Evolutionary conservation across 208 protist genomes (phyloP), one percentile per base, ranked within the genome.

Genomic region (Porcisia deanei): DNA sequence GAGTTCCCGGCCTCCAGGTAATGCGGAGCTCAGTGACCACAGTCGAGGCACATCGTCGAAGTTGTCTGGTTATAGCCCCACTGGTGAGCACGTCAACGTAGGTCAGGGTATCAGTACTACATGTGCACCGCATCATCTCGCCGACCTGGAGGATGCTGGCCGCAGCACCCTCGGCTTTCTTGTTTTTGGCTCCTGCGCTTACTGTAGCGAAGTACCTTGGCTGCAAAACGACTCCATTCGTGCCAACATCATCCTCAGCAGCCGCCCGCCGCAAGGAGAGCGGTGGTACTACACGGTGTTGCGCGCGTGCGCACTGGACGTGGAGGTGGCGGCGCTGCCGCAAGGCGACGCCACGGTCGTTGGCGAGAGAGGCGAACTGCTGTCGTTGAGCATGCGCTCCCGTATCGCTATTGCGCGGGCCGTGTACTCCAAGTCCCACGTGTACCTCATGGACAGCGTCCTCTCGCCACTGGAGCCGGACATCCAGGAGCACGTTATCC

Each of bases 211-310:
- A 79, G 75, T 83, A 43, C 86, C 97, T 59, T 98, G 92, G 93
- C 91, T 99, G 65, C 82, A 91, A 61, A 92, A 89, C 75, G 93
- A 90, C 71, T 98, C 94, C n/a, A 86, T 99, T 22, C 87, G 89
- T 20, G 95, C 94, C 25, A 99, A 99, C 84, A 98, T 99, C 77
- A 73, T 91, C 41, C 93, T 95, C 47, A 87, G 92, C 53, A 77
- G 80, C 49, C 68, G 75, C 39, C 60, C 80, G 39, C 65, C 77
- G 57, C 75, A 83, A 53, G 63, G 82, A 64, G 63, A 71, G 45
- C 80, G 83, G 58, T 90, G 92, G 82, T 98, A 97, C 77, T 53
- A 80, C 68, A 82, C 63, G 16, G 87, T 92, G 0, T 71, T 97
- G 14, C 52, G 77, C 1, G 87, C 87, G 14, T 98, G 95, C 65